Evolutionary conservation across 2,329 filamentous ascomycete species (phyloP), one percentile per base, ranked within the genome.

Genomic region (Penicillium concentricum): DNA sequence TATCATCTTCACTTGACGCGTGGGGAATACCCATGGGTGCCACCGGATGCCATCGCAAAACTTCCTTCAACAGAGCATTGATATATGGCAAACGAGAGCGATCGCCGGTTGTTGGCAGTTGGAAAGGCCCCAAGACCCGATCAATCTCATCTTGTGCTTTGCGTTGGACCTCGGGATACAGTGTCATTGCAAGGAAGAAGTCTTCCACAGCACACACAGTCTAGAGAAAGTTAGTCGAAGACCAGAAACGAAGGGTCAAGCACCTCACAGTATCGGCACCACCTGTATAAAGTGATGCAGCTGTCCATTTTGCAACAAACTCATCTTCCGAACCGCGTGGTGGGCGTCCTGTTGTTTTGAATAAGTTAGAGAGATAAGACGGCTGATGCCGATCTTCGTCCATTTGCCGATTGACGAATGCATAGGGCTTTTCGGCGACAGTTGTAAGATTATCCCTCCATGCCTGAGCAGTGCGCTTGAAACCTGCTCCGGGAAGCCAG

Each of bases 101-200:
- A 44, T 81, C 79, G 0, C 68, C 60, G 38, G 74, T 75, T 5
- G 65, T 74, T 0, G 74, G 69, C 4, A 75, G 71, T 0, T 64
- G 60, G 22, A 67, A 56, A 1, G 49, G n/a, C 0, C 74, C 76
- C 8, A 77, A 42, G 4, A 78, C 74, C 2, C 59, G 63, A 54
- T 79, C 76, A 20, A 79, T 68, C 52, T 78, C 75, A 15, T 71
- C 69, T 32, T 82, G 77, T 0, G 78, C 79, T 59, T 82, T 83
- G 0, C 74, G 75, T 24, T 84, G 77, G 18, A 82, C 79, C 8
- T 78, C 76, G 0, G 78, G 79, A 32, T 79, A 80, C n/a, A 82
- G 72, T 16, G 74, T 76, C 67, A 84, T 84, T 0, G 81, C 82
- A 0, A 85, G 73, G 20, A 82, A 73, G 63, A 84, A 84, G 0